A percentile compares a stretch with the other conserved stretches of the same genome.
These are phyloP conservation scores for Scutellaria galericulata DNA, from an alignment of 257 asterid genomes.

Conservation along the genomic window DNA sequence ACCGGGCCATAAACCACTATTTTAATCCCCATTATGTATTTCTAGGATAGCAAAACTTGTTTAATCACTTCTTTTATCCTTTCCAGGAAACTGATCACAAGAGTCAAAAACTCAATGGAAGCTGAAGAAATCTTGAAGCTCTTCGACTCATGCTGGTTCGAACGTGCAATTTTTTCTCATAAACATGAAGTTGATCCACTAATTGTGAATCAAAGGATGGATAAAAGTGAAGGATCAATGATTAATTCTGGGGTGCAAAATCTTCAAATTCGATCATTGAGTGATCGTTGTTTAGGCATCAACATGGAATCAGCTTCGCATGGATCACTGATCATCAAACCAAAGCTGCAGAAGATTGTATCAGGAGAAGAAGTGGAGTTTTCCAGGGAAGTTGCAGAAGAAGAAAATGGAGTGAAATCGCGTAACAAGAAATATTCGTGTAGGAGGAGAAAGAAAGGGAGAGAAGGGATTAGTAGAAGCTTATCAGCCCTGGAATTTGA, in stretches of 20 bases:
- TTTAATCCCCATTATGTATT: constrained; percentile 1
- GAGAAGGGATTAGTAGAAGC: constrained; percentile 45
- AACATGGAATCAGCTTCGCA: background rate
- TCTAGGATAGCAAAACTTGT: background rate
- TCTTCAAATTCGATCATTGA: constrained; percentile 39
- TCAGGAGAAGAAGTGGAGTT: constrained; percentile 29
- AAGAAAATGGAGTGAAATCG: constrained; percentile 3
- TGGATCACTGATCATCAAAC: constrained; percentile 13
- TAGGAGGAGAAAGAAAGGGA: background rate
- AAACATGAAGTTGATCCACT: constrained; percentile 4
- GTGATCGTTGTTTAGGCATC: constrained; percentile 37
- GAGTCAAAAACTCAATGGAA: background rate
- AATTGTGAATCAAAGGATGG: background rate
- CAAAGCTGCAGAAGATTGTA: constrained; percentile 36
- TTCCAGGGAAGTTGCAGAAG: background rate
- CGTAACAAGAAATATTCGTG: background rate
- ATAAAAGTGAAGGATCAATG: background rate
- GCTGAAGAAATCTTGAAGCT: constrained; percentile 1
- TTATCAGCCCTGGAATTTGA: constrained; percentile 62
- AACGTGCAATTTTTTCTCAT: constrained; percentile 32
- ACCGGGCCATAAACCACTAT: background rate
- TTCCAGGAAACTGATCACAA: background rate
- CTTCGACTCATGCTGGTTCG: constrained; percentile 2
- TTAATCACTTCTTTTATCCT: background rate
- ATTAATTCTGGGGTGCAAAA: background rate